phyloP scores from a whole-genome alignment of 116 monocot genomes.

The Posidonia oceanica region DNA sequence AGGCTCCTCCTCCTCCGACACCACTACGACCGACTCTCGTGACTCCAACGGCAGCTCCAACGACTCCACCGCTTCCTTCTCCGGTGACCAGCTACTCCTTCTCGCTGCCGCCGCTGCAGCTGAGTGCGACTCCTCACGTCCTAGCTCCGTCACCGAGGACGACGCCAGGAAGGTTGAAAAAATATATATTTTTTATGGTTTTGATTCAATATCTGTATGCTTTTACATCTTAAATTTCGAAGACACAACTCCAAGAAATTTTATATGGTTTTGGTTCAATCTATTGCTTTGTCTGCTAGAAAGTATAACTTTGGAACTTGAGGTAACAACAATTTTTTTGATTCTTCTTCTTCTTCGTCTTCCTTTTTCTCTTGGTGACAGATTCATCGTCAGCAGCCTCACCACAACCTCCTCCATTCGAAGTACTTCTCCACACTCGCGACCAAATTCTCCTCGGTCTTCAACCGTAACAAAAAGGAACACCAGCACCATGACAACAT shows the following conservation, averaged over 20 bases:
- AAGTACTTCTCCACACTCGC: conserved; percentile 65
- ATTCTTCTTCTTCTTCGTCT: too few relatives aligned
- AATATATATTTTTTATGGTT: too few relatives aligned
- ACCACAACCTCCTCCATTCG: conserved; percentile 7
- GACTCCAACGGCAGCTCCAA: conserved; percentile 54
- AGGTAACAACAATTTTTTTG: too few relatives aligned
- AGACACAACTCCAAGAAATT: too few relatives aligned
- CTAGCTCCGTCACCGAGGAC: conserved; percentile 61
- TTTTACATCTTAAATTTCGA: too few relatives aligned
- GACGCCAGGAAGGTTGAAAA: conserved; percentile 16
- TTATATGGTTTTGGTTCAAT: too few relatives aligned
- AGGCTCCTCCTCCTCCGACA: conserved; percentile 42
- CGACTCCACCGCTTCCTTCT: conserved; percentile 27
- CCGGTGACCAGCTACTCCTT: conserved; percentile 20
- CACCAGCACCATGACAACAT: background rate
- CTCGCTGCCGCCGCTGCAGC: conserved; percentile 11
- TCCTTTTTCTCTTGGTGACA: too few relatives aligned
- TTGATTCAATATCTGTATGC: too few relatives aligned
- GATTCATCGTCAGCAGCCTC: too few relatives aligned
- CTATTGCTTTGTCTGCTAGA: too few relatives aligned
- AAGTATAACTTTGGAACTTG: too few relatives aligned
- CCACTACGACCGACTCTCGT: conserved; percentile 32
- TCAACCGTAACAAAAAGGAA: conserved; percentile 54
- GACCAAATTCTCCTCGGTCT: conserved; percentile 72
- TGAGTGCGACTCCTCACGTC: conserved; percentile 43